phyloP scores from a whole-genome alignment of 768 basidiomycete species.

The Podaxis mareebaensis region DNA sequence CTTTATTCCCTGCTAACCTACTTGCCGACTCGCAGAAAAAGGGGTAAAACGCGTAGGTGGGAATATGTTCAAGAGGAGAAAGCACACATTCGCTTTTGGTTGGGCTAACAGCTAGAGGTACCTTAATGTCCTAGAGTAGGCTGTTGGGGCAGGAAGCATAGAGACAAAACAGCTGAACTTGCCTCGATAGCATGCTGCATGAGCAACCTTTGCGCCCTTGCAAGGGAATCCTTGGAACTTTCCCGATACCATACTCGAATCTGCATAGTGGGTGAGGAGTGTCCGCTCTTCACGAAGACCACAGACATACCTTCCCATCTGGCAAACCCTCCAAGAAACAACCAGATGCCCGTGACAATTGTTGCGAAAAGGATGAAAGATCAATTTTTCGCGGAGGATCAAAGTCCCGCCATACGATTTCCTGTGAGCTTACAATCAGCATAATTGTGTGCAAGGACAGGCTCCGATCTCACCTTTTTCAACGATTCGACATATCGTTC shows the following conservation, averaged over 20 bases:
- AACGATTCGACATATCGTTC: constrained; percentile 45
- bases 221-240: constrained; percentile 35
- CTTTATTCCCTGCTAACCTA: constrained; percentile 48
- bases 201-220: constrained; percentile 51
- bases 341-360: constrained; percentile 68
- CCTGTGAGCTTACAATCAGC: constrained; percentile 30
- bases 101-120: constrained; percentile 3
- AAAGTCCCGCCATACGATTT: constrained; percentile 36
- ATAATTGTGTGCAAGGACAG: background rate
- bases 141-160: constrained; percentile 11
- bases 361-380: constrained; percentile 49
- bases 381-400: constrained; percentile 44
- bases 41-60: constrained; percentile 66
- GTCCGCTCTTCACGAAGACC: background rate
- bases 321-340: constrained; percentile 60
- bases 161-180: constrained; percentile 17
- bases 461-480: constrained; percentile 43
- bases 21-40: constrained; percentile 47
- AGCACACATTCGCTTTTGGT: background rate
- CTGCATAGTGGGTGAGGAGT: constrained; percentile 32
- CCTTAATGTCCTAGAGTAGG: background rate
- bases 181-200: constrained; percentile 57
- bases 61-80: constrained; percentile 24
- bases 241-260: constrained; percentile 54
- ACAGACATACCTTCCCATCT: constrained; percentile 43